Evolutionary conservation across 164 flowering plant species (phyloP).

Genomic region (Cinnamomum micranthum): DNA sequence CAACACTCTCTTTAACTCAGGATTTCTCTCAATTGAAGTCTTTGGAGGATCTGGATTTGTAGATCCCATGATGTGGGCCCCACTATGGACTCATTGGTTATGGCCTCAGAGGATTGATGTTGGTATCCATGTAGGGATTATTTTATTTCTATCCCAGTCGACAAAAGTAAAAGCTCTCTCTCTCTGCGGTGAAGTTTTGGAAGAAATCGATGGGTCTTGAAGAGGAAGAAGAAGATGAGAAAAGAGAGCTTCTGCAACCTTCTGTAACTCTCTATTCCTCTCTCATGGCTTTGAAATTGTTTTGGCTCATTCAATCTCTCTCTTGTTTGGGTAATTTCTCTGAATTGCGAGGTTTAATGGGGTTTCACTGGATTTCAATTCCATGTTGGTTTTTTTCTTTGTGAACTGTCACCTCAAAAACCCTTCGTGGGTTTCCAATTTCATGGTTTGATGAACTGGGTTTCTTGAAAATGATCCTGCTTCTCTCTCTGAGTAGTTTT

Average conservation of each 20-base stretch:
- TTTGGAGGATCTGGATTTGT: too few relatives aligned
- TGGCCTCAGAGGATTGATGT: too few relatives aligned
- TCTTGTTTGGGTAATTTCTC: neutral
- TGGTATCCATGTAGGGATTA: too few relatives aligned
- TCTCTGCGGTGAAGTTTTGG: too few relatives aligned
- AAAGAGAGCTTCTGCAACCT: neutral
- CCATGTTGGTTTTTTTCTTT: too few relatives aligned
- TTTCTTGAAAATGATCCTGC: neutral
- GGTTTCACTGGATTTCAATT: neutral
- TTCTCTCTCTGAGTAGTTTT: neutral
- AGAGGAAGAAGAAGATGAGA: neutral
- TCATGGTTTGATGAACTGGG: neutral
- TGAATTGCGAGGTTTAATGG: neutral
- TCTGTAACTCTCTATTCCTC: slow-evolving; percentile 4
- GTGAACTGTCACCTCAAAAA: too few relatives aligned
- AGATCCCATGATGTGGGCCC: too few relatives aligned
- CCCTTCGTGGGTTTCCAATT: neutral
- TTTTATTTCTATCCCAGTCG: neutral
- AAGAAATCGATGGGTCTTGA: neutral
- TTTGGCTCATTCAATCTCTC: neutral
- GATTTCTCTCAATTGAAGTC: too few relatives aligned
- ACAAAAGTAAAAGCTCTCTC: neutral
- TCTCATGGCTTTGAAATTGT: neutral
- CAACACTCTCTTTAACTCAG: too few relatives aligned
- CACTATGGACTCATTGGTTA: too few relatives aligned